These are phyloP conservation scores for Scheffersomyces cryptocercus DNA, from an alignment of 1,139 yeast species.

Conservation along the genomic window DNA sequence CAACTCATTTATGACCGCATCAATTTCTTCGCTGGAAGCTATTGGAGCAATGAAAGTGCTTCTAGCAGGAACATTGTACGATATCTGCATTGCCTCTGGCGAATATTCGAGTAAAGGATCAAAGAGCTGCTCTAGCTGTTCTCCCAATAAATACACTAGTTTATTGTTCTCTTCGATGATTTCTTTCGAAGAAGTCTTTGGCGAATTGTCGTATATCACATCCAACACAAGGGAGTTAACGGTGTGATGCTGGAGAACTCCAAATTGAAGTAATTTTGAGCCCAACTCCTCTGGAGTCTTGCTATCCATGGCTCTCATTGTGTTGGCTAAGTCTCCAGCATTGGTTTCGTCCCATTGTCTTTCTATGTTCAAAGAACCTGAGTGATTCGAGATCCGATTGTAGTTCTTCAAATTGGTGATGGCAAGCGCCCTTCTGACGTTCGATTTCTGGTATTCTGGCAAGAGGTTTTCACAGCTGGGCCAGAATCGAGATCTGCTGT, in stretches of 20 bases:
- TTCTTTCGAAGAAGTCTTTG: constrained; percentile 23
- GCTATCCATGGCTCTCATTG: constrained; percentile 50
- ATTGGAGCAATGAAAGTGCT: constrained; percentile 12
- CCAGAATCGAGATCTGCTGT: constrained; percentile 64
- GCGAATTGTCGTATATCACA: constrained; percentile 65
- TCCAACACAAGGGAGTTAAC: constrained; percentile 65
- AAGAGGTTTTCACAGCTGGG: constrained; percentile 76
- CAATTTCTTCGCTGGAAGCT: constrained; percentile 18
- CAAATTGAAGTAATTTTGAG: constrained; percentile 46
- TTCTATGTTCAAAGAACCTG: constrained; percentile 18
- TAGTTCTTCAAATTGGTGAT: constrained; percentile 69
- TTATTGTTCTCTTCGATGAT: constrained; percentile 67
- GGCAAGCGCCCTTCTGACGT: constrained; percentile 75
- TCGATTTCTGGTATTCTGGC: constrained; percentile 49
- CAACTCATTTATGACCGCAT: constrained; percentile 65
- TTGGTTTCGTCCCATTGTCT: constrained; percentile 68
- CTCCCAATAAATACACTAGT: constrained; percentile 74
- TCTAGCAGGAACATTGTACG: constrained; percentile 55
- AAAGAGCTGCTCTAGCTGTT: constrained; percentile 82
- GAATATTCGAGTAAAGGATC: constrained; percentile 90
- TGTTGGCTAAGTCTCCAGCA: constrained; percentile 73
- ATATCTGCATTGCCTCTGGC: constrained; percentile 78
- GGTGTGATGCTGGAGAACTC: constrained; percentile 58
- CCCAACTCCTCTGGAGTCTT: constrained; percentile 62
- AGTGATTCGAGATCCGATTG: constrained; percentile 49